Percentiles rank a stretch among this genome's conserved stretches.
Evolutionary conservation across 192 early-diverging fungal species (phyloP).

Genomic region (Gamsiella multidivaricata): DNA sequence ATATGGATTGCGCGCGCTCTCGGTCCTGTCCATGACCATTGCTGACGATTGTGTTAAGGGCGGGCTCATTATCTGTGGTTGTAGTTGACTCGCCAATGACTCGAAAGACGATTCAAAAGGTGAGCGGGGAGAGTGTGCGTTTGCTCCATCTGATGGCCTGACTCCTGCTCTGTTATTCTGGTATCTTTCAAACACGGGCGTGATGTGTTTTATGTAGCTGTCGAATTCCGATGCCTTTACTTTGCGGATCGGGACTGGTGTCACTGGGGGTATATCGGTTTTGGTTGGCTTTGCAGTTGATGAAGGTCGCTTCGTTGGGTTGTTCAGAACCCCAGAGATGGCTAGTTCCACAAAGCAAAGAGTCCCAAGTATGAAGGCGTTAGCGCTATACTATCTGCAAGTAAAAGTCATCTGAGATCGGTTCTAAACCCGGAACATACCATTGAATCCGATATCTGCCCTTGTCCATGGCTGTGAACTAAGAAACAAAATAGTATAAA

Average conservation of each 20-base stretch:
- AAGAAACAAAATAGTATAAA: background rate
- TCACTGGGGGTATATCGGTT: conserved; percentile 64
- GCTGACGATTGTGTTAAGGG: conserved; percentile 56
- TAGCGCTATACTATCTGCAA: too few relatives aligned
- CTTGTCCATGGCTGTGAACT: conserved; percentile 51
- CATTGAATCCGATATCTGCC: conserved; percentile 84
- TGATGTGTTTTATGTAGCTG: conserved; percentile 77
- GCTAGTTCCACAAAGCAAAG: too few relatives aligned
- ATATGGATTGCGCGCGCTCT: conserved; percentile 62
- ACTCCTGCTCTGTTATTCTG: conserved; percentile 68
- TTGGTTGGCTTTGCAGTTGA: conserved; percentile 62
- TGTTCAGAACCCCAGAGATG: conserved; percentile 76
- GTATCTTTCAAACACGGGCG: conserved; percentile 85
- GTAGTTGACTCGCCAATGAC: conserved; percentile 53
- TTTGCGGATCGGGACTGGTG: conserved; percentile 71
- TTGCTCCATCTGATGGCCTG: conserved; percentile 24
- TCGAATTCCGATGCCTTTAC: conserved; percentile 87
- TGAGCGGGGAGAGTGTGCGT: conserved; percentile 57
- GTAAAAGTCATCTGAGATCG: background rate
- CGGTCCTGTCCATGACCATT: conserved; percentile 62
- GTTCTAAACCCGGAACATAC: conserved; percentile 74
- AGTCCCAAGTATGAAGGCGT: too few relatives aligned
- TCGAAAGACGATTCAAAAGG: conserved; percentile 61
- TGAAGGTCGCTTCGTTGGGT: conserved; percentile 66
- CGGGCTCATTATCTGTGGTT: conserved; percentile 44